Base-by-base conservation (phyloP, 192 early-diverging fungal species). In the Mortierella claussenii region DNA sequence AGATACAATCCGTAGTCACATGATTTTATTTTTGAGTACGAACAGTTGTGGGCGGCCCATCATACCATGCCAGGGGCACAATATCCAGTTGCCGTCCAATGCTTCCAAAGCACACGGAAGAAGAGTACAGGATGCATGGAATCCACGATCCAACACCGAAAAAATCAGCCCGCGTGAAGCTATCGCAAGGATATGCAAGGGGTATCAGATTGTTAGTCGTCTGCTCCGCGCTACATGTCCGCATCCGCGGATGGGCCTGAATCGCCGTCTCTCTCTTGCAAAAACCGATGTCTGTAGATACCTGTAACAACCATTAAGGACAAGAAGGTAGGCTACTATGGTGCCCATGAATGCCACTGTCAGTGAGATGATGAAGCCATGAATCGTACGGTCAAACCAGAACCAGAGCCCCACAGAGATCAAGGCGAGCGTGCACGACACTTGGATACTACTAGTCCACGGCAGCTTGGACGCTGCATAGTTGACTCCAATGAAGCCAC, bases 111-210 rank as follows among this genome's bases (percentile, higher is more conserved):
- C 83, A 86, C 13, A 92, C 83, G 27, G 82, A 85, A 9, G 80
- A 81, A 26, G 80, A 81, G 28, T 81, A 81, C 31, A 83, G 54
- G 28, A 81, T 81, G 36, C 80, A 83, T 28, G 91, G 91, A 49
- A 91, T 83, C 87, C 88, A 91, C 20, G 84, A 86, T 9, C 85
- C 79, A 24, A 92, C 78, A 9, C 88, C 88, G 40, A 83, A 86
- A 81, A 92, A 87, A 65, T 92, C 91, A 9, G 85, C 86, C 44
- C 87, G 63, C 8, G 85, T 86, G 60, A 90, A 89, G 64, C 88
- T 91, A 78, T 43, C 48, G n/a, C n/a, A n/a, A n/a, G n/a, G n/a
- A n/a, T n/a, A n/a, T n/a, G 18, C 27, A 46, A 40, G 37, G 13
- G 37, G 34, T 53, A 44, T 37, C 18, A n/a, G n/a, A n/a, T n/a